These are phyloP conservation scores for Arbutus unedo DNA, from an alignment of 148 eudicot species.

Conservation along the genomic window DNA sequence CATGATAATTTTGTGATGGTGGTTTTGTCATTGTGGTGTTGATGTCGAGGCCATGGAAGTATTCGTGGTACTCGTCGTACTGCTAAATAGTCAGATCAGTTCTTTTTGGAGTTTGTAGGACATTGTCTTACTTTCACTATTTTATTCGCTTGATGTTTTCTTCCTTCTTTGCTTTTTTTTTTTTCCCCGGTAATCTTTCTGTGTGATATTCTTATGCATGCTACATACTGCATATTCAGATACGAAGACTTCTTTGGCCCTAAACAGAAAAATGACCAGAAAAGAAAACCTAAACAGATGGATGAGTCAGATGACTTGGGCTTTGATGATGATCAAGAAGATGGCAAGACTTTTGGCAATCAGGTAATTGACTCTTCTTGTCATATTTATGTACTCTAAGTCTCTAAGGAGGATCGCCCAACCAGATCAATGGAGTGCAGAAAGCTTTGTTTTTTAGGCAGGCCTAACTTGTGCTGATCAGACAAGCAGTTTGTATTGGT, in stretches of 20 bases:
- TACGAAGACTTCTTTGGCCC: constrained; percentile 73
- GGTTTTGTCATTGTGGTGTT: not conserved
- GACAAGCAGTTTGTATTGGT: no score
- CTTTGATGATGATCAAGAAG: constrained; percentile 35
- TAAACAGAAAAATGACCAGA: constrained; percentile 38
- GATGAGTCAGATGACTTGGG: constrained; percentile 44
- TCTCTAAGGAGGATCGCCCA: not conserved
- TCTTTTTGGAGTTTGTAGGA: not conserved
- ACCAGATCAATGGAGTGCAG: no score
- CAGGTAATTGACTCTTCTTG: constrained; percentile 26
- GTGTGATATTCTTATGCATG: not conserved
- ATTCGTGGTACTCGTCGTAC: not conserved
- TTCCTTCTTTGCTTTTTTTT: not conserved
- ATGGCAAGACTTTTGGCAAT: constrained; percentile 25
- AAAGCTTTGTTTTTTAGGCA: no score
- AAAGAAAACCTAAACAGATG: constrained; percentile 31
- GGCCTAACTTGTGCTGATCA: no score
- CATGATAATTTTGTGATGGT: not conserved
- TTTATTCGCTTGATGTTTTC: not conserved
- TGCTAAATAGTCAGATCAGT: not conserved
- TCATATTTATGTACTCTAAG: not conserved
- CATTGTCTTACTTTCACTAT: not conserved
- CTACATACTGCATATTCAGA: constrained; percentile 30
- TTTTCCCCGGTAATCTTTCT: not conserved
- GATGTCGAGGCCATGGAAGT: not conserved